Evolutionary conservation across 345 rosid genomes (phyloP), one percentile per base, ranked within the genome.

Genomic region (Stellera chamaejasme): DNA sequence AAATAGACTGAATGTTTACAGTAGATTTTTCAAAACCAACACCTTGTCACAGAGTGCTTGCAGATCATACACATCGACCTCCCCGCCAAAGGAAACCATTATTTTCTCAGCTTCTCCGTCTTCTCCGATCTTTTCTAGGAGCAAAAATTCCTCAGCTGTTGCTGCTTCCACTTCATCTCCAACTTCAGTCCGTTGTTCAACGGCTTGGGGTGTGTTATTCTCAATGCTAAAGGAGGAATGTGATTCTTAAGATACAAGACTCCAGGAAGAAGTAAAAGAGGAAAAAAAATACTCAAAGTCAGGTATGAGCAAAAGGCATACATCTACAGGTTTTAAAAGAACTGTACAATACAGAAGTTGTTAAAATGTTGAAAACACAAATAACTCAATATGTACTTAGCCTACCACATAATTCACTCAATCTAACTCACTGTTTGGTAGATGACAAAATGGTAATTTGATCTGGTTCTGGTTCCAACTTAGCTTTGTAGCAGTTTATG

Each of bases 41-140:
- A 88, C 97, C 95, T 88, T 88, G 59, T 92, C 96, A 70, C 98
- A 92, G 11, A 92, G 78, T 50, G 84, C 62, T 76, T 92, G 82
- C 66, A 92, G 96, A 77, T 92, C 96, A 81, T 86, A 86, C 13
- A 92, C 66, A 77, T 92, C 95, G 70, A 92, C 78, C 44, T 83
- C 87, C 63, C 93, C 98, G 48, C 95, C 95, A 0, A 89, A 88
- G 52, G 96, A 86, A 73, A 88, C 88, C 66, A 88, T 68, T 53
- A 92, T 86, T 61, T 84, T 82, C 67, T 92, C 98, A 53, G 74
- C 59, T 58, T 67, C 66, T 27, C 98, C 96, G 74, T 88, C 87
- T 59, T 77, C 54, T 23, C 70, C 66, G 64, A 78, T 66, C 41
- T 75, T 86, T 68, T 88, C 95, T 56, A 81, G 66, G 27, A 92